phyloP scores from a whole-genome alignment of 108 stramenopile genomes.

The Cyclotella sp. region DNA sequence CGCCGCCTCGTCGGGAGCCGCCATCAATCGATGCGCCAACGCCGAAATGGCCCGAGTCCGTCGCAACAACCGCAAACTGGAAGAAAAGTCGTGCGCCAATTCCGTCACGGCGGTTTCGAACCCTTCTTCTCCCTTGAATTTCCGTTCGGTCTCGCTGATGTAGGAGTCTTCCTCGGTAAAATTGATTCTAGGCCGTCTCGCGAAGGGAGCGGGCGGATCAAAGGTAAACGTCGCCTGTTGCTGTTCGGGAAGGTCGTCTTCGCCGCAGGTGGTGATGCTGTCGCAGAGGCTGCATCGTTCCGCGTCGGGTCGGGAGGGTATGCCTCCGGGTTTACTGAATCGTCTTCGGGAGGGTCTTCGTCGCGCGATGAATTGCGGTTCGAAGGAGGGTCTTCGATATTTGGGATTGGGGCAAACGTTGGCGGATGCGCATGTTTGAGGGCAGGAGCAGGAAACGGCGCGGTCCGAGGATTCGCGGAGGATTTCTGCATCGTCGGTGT shows the following conservation, averaged over 20 bases:
- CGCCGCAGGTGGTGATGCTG: neutral
- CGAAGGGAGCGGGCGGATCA: neutral
- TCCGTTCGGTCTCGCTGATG: conserved; percentile 34
- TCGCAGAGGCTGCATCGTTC: neutral
- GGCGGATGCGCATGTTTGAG: neutral
- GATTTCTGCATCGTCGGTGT: no score
- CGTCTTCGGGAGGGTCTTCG: neutral
- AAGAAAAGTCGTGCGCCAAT: conserved; percentile 5
- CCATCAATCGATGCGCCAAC: conserved; percentile 39
- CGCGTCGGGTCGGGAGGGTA: no score
- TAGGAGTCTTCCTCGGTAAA: conserved; percentile 30
- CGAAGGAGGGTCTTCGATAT: neutral
- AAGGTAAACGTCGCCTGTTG: conserved; percentile 1
- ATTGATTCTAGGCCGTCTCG: neutral
- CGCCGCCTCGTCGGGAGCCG: conserved; percentile 33
- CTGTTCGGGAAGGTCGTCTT: neutral
- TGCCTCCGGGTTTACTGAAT: neutral
- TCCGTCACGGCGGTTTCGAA: conserved; percentile 25
- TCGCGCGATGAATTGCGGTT: neutral
- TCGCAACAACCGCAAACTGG: conserved; percentile 22
- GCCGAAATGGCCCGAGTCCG: conserved; percentile 37
- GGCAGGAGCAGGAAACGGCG: neutral
- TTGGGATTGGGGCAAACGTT: neutral
- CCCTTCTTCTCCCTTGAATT: conserved; percentile 47
- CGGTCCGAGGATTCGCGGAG: neutral